Conservation (phyloP, 139 green algal species). For the Spirogloea muscicola region DNA sequence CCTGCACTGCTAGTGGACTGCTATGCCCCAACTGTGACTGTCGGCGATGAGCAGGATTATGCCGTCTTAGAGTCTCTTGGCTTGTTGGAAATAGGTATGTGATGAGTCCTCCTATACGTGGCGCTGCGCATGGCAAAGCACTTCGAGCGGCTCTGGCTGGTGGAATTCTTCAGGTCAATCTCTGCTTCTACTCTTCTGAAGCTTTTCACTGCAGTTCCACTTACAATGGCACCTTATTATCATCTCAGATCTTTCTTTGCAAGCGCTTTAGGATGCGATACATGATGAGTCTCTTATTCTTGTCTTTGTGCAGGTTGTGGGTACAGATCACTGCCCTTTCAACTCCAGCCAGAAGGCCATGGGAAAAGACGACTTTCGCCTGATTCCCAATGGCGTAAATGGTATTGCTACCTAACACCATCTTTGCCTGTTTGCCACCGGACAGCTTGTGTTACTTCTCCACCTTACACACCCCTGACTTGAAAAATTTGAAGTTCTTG, state of each 20-base stretch:
- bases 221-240: too few relatives aligned
- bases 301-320: conserved; percentile 43
- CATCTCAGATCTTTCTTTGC: too few relatives aligned
- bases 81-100: conserved; percentile 65
- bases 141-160: conserved; percentile 44
- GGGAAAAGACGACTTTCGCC: conserved; percentile 72
- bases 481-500: too few relatives aligned
- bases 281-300: too few relatives aligned
- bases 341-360: conserved; percentile 85
- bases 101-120: conserved; percentile 89
- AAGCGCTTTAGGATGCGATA: too few relatives aligned
- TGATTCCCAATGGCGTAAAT: conserved; percentile 94
- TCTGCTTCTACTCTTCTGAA: neutral
- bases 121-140: conserved; percentile 48
- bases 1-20: too few relatives aligned
- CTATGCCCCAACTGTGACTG: neutral
- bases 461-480: too few relatives aligned
- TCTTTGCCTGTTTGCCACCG: too few relatives aligned
- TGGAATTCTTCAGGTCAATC: conserved; percentile 37
- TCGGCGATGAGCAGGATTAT: neutral
- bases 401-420: too few relatives aligned
- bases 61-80: neutral
- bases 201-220: too few relatives aligned
- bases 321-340: conserved; percentile 83
- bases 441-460: too few relatives aligned